Evolutionary conservation across 225 moss, liverwort and hornwort genomes (phyloP).

Genomic region (Marchantia polymorpha): DNA sequence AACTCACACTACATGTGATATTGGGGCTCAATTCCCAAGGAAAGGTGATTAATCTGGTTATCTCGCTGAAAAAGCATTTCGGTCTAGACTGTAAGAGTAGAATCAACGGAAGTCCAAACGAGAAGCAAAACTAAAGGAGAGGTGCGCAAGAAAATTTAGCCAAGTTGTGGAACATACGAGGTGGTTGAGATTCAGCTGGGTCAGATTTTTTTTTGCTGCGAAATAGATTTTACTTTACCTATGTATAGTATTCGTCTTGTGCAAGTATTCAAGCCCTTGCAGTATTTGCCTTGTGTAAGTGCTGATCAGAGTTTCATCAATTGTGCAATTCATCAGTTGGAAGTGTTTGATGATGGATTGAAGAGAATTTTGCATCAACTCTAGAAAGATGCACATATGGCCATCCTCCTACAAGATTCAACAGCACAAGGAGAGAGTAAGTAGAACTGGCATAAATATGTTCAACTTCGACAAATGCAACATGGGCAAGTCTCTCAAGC

Average conservation of each 20-base stretch:
- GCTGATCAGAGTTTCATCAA: conserved; percentile 80
- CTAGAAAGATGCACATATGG: conserved; percentile 75
- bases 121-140: too few relatives aligned
- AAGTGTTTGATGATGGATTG: conserved; percentile 71
- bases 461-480: not conserved
- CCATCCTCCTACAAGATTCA: conserved; percentile 55
- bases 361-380: conserved; percentile 87
- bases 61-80: too few relatives aligned
- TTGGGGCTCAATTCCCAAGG: too few relatives aligned
- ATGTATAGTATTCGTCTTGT: conserved; percentile 75
- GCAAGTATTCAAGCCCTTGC: conserved; percentile 82
- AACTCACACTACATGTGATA: too few relatives aligned
- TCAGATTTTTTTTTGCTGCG: not conserved
- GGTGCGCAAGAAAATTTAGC: too few relatives aligned
- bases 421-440: not conserved
- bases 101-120: too few relatives aligned
- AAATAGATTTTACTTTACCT: conserved; percentile 22
- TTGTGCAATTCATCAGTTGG: conserved; percentile 29
- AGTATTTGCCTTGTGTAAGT: conserved; percentile 90
- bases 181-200: too few relatives aligned
- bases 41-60: too few relatives aligned
- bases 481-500: not conserved
- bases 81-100: too few relatives aligned
- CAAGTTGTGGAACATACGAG: too few relatives aligned
- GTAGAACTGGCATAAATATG: not conserved